Percentiles rank a stretch among this genome's conserved stretches.
phyloP scores from a whole-genome alignment of 257 asterid species.

The Jasminum sambac region DNA sequence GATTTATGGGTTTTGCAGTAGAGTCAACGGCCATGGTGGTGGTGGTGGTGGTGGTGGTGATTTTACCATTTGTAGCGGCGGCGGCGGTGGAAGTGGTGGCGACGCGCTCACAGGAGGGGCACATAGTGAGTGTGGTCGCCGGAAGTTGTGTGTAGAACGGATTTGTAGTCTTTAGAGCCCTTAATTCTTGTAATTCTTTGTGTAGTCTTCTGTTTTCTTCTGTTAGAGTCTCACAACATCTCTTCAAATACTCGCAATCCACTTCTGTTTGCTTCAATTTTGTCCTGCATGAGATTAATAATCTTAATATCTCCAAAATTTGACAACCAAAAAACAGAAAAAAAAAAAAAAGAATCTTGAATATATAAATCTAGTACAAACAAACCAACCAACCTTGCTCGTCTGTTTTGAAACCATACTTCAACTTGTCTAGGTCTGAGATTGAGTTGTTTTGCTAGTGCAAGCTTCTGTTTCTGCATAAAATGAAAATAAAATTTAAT shows the following conservation, averaged over 20 bases:
- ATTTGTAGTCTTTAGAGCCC: constrained; percentile 65
- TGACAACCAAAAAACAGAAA: neutral
- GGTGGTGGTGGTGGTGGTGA: constrained; percentile 6
- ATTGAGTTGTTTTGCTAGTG: constrained; percentile 80
- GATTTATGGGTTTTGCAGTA: constrained; percentile 30
- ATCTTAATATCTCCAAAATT: neutral
- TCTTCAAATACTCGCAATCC: constrained; percentile 80
- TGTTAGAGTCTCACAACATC: constrained; percentile 70
- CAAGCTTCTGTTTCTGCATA: constrained; percentile 72
- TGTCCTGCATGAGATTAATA: constrained; percentile 42
- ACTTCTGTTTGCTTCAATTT: constrained; percentile 90
- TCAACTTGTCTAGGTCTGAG: constrained; percentile 86
- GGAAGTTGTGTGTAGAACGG: constrained; percentile 76
- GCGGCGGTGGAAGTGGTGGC: constrained; percentile 40
- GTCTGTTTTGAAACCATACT: constrained; percentile 92
- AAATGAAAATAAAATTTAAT: neutral
- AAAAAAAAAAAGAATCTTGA: neutral
- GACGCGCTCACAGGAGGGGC: constrained; percentile 88
- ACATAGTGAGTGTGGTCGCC: constrained; percentile 87
- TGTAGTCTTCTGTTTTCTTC: constrained; percentile 74
- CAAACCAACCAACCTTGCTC: constrained; percentile 58
- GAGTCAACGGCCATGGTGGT: constrained; percentile 26
- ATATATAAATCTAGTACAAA: neutral
- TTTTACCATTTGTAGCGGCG: neutral
- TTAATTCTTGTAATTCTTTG: constrained; percentile 71